Percentiles rank a stretch among this genome's conserved stretches.
These are phyloP conservation scores for Rhynchospora tenuis DNA, from an alignment of 176 grass and related monocot species.

Conservation along the genomic window DNA sequence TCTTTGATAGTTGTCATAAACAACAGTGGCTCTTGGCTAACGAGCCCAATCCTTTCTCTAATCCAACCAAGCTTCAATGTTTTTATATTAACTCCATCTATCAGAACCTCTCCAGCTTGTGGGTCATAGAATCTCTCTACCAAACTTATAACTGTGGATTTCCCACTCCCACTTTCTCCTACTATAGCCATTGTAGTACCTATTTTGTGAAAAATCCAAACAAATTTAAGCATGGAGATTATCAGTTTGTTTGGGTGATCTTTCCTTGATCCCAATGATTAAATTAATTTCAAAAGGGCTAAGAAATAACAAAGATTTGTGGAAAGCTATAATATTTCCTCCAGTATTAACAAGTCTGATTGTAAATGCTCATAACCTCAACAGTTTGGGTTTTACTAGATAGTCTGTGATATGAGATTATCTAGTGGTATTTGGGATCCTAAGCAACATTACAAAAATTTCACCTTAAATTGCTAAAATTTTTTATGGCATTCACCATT, in stretches of 20 bases:
- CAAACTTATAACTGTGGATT: constrained; percentile 65
- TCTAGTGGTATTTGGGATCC: neutral
- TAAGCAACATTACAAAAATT: neutral
- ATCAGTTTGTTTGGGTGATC: neutral
- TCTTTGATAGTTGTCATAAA: constrained; percentile 71
- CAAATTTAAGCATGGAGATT: neutral
- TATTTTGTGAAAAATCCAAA: neutral
- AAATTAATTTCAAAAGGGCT: neutral
- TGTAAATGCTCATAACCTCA: neutral
- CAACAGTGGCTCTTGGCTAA: constrained; percentile 74
- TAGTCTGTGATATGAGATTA: neutral
- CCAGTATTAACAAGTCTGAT: neutral
- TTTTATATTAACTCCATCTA: constrained; percentile 77
- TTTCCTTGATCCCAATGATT: neutral
- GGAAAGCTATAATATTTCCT: neutral
- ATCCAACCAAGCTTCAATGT: constrained; percentile 57
- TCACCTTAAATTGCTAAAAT: neutral
- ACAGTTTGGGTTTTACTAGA: neutral
- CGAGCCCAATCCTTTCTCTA: constrained; percentile 60
- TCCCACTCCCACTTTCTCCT: constrained; percentile 80
- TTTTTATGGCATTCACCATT: neutral
- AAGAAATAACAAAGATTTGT: neutral
- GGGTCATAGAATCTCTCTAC: constrained; percentile 84
- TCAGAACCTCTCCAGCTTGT: constrained; percentile 47
- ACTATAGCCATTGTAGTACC: constrained; percentile 79